phyloP scores from a whole-genome alignment of 306 rosid genomes.

The Oemleria cerasiformis region DNA sequence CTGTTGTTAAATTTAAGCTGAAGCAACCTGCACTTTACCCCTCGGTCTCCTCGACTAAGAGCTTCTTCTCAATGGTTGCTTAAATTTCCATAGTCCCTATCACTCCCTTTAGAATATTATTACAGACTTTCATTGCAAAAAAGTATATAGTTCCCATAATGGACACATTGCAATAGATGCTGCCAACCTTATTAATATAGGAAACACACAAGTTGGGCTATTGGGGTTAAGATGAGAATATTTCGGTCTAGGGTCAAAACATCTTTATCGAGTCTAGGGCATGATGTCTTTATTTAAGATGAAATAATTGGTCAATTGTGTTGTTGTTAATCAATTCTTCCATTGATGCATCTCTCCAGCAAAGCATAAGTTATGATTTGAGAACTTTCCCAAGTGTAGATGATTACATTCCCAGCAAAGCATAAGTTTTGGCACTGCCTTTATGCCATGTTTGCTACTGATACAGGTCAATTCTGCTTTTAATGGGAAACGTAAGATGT shows the following conservation, averaged over 20 bases:
- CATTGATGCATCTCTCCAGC: neutral
- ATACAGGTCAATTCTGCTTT: constrained; percentile 81
- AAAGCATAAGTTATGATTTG: neutral
- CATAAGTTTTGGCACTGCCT: neutral
- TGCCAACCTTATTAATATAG: neutral
- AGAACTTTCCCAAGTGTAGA: neutral
- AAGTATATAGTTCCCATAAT: neutral
- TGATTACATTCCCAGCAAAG: neutral
- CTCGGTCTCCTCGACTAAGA: constrained; percentile 62
- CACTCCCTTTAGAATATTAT: neutral
- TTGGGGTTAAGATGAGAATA: neutral
- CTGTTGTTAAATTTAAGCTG: constrained; percentile 77
- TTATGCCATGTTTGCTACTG: constrained; percentile 1
- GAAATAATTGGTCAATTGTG: neutral
- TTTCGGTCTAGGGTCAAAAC: neutral
- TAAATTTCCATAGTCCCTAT: constrained; percentile 3
- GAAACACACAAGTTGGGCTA: neutral
- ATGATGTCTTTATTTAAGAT: neutral
- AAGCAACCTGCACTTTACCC: constrained; percentile 66
- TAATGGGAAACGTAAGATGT: constrained; percentile 89
- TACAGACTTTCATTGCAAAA: neutral
- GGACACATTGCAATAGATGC: neutral
- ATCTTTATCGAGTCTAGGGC: neutral
- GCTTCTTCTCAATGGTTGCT: constrained; percentile 86
- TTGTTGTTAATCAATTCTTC: neutral